Percentiles rank a stretch among this genome's conserved stretches.
Conservation (phyloP, 495 filamentous ascomycete species). For the Neurospora pannonica region DNA sequence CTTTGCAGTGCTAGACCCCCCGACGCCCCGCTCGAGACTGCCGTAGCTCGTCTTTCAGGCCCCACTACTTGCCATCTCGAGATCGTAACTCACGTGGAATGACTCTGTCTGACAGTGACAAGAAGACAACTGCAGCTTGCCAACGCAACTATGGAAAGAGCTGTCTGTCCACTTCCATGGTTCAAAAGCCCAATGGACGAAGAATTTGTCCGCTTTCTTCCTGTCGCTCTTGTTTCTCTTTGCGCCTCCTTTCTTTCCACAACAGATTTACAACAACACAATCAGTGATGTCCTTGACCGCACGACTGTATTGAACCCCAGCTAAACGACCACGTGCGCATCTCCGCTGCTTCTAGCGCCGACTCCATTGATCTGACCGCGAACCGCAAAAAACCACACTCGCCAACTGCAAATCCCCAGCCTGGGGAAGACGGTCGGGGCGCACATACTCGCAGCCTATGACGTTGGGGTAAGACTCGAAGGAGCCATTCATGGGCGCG, state of each 20-base stretch:
- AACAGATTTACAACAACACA: neutral
- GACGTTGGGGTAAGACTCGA: neutral
- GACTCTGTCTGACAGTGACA: neutral
- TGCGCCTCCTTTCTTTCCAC: neutral
- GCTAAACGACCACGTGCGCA: neutral
- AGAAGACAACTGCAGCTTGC: neutral
- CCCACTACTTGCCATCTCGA: neutral
- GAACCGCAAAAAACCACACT: neutral
- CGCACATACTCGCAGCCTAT: neutral
- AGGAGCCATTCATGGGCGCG: neutral
- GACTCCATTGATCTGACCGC: neutral
- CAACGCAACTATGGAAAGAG: neutral
- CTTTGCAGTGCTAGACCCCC: neutral
- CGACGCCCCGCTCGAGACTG: neutral
- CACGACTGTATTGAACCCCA: neutral
- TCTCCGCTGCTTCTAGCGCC: neutral
- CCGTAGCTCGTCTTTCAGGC: neutral
- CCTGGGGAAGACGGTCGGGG: neutral
- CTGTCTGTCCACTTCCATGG: neutral
- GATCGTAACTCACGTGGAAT: neutral
- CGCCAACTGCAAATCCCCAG: neutral
- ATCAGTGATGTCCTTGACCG: neutral
- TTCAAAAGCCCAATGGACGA: neutral
- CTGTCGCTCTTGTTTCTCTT: neutral
- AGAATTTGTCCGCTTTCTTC: neutral